A percentile compares a stretch with the other conserved stretches of the same genome.
Evolutionary conservation across 2,329 filamentous ascomycete genomes (phyloP).

Genomic region (Lachnellula arida): DNA sequence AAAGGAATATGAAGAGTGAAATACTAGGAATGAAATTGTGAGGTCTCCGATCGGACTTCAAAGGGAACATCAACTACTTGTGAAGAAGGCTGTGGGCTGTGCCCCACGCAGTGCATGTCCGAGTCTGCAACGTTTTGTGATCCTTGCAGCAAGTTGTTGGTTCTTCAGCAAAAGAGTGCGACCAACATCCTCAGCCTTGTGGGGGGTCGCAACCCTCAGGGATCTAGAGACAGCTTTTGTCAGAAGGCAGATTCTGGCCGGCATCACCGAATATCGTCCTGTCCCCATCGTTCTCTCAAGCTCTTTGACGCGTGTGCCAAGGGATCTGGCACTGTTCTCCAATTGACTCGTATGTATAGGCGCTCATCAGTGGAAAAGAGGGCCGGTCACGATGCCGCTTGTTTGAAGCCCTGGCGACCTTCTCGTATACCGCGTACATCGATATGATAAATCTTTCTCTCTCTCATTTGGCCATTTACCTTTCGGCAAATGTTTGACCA

Average conservation of each 20-base stretch:
- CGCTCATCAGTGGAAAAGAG: too few relatives aligned
- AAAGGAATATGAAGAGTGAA: not conserved
- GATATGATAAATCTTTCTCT: too few relatives aligned
- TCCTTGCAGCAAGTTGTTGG: conserved; percentile 1
- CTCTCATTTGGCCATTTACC: too few relatives aligned
- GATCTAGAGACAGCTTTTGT: not conserved
- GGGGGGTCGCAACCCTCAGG: not conserved
- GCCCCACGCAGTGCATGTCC: not conserved
- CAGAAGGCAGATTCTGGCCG: not conserved
- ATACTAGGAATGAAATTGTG: not conserved
- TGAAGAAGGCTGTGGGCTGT: not conserved
- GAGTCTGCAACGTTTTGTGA: not conserved
- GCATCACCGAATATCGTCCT: not conserved
- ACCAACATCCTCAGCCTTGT: conserved; percentile 2
- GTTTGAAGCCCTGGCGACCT: too few relatives aligned
- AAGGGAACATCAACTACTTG: not conserved
- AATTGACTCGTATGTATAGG: not conserved
- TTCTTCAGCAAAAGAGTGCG: conserved; percentile 1
- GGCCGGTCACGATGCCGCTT: too few relatives aligned
- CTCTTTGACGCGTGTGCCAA: not conserved
- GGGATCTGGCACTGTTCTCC: not conserved
- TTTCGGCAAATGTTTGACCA: too few relatives aligned
- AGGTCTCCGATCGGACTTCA: not conserved
- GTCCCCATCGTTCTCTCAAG: too few relatives aligned
- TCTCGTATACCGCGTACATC: too few relatives aligned